These are phyloP conservation scores for Globisporangium polare DNA, from an alignment of 352 stramenopile genomes.

Conservation along the genomic window DNA sequence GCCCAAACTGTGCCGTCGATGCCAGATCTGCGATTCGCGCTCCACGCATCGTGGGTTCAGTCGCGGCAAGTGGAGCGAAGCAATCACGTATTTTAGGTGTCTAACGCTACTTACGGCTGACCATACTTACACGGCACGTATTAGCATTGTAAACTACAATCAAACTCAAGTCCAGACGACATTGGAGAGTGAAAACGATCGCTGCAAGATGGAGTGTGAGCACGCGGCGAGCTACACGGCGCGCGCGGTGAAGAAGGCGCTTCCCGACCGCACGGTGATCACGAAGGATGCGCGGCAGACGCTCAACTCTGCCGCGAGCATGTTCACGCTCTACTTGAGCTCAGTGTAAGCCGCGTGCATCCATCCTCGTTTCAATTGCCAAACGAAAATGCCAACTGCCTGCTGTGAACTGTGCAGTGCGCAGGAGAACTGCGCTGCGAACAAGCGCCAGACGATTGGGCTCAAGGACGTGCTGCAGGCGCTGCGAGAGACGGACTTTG, in stretches of 20 bases:
- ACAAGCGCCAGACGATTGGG: constrained; percentile 75
- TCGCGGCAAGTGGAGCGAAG: too few relatives aligned
- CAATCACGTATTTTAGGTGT: too few relatives aligned
- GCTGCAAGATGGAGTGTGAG: constrained; percentile 73
- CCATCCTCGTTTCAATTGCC: too few relatives aligned
- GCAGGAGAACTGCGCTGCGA: constrained; percentile 55
- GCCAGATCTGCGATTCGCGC: too few relatives aligned
- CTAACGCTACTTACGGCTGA: too few relatives aligned
- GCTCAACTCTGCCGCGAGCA: constrained; percentile 65
- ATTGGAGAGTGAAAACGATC: too few relatives aligned
- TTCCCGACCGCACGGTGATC: constrained; percentile 63
- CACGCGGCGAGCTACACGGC: constrained; percentile 61
- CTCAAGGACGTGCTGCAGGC: constrained; percentile 71
- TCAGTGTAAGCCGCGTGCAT: constrained; percentile 39
- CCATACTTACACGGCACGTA: too few relatives aligned
- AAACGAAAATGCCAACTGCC: too few relatives aligned
- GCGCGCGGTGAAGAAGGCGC: constrained; percentile 58
- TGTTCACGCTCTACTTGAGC: constrained; percentile 79
- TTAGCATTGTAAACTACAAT: too few relatives aligned
- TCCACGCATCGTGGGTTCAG: too few relatives aligned
- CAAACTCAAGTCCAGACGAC: too few relatives aligned
- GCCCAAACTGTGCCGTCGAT: too few relatives aligned
- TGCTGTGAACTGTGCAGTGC: constrained; percentile 27
- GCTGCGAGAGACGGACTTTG: constrained; percentile 71
- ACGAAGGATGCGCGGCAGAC: constrained; percentile 63